Base-by-base conservation (phyloP, 495 filamentous ascomycete genomes). In the Neurospora hispaniola region DNA sequence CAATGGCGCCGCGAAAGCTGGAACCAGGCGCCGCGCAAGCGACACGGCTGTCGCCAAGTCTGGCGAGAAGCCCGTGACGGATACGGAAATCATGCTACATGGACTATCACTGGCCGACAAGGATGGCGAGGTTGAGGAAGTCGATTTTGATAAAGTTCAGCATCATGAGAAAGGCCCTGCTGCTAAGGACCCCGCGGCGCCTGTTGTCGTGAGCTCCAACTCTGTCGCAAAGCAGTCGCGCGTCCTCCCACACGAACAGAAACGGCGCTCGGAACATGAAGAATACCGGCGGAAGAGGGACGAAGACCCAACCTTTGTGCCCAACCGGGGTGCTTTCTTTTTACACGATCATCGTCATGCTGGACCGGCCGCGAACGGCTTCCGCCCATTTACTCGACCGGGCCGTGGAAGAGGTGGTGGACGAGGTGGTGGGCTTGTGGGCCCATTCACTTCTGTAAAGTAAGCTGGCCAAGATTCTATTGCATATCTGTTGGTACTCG, bases 321-420 rank as follows among this genome's bases (percentile, higher is more conserved):
- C 96, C 71, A 98, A 96, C 77, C 88, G 96, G 70, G 96, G 96
- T 35, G 91, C 90, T 71, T 99, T 99, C 85, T 99, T 98, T 85
- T 90, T 98, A 85, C 96, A 99, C 81, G 96, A 99, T 79, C 94
- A 97, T 76, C 88, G 94, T 73, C 89, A 92, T 70, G 86, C 88
- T 42, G 91, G 91, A 42, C 86, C 91, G 27, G 90, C 89, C 69
- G 86, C 89, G 38, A 96, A 94, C 78, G 91, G 90, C 46, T 93
- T 93, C 75, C 85, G 91, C 69, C 90, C 90, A 59, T 93, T 90
- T 79, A 87, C 88, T 14, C 84, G 89, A 78, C 86, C 88, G 18
- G 82, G 85, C 69, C 79, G 79, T 42, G 70, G 70, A 31, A 46
- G 70, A 16, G 70, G 70, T 42, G 79, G 79, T 14, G 86, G 90